A percentile compares a stretch with the other conserved stretches of the same genome.
phyloP scores from a whole-genome alignment of 306 rosid genomes.

The Lagenaria siceraria region DNA sequence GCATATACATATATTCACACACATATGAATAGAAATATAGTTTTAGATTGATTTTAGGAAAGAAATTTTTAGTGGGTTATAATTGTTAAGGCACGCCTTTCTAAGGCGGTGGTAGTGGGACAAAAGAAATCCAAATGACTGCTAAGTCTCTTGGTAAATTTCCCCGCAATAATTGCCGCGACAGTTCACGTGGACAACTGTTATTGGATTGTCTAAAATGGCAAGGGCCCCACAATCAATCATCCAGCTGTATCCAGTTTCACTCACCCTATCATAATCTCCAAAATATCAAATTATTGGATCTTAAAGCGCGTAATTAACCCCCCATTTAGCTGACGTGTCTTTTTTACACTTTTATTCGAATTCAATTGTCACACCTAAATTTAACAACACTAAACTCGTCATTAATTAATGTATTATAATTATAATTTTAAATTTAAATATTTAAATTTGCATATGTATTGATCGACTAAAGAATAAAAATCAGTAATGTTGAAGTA shows the following conservation, averaged over 20 bases:
- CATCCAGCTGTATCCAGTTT: slow-evolving; percentile 33
- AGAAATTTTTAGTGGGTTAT: neutral
- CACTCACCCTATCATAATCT: neutral
- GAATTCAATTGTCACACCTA: neutral
- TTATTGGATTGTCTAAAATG: slow-evolving; percentile 18
- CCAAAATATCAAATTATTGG: neutral
- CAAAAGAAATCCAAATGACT: neutral
- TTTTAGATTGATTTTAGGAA: neutral
- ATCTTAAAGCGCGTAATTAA: neutral
- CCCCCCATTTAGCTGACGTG: neutral
- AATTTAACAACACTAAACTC: neutral
- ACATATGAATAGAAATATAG: too few relatives aligned
- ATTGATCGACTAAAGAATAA: too few relatives aligned
- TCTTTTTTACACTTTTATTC: neutral
- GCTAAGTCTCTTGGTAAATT: neutral
- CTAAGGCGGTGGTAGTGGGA: neutral
- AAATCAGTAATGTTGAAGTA: too few relatives aligned
- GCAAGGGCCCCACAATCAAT: slow-evolving; percentile 13
- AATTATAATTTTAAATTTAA: too few relatives aligned
- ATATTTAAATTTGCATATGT: too few relatives aligned
- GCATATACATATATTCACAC: too few relatives aligned
- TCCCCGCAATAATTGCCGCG: slow-evolving; percentile 16
- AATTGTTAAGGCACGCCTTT: neutral
- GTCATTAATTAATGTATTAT: too few relatives aligned
- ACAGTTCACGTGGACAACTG: slow-evolving; percentile 20